A percentile compares a stretch with the other conserved stretches of the same genome.
Evolutionary conservation across 371 early-diverging fungal genomes (phyloP).

Genomic region (Parasitella parasitica): DNA sequence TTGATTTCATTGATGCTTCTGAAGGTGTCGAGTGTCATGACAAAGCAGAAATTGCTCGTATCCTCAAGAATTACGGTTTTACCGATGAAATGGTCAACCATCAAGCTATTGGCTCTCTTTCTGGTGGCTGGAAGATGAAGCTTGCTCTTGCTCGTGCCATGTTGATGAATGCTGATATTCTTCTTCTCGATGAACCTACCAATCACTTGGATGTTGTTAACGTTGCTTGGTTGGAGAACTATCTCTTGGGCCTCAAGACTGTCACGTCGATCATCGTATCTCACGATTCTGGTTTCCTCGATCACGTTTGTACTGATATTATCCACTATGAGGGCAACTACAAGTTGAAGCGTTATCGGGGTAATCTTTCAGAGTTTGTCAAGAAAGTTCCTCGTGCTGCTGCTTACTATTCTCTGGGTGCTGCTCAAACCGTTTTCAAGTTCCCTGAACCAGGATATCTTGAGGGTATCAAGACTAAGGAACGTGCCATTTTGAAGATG

Average conservation of each 20-base stretch:
- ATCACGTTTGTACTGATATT: constrained; percentile 81
- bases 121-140: constrained; percentile 93
- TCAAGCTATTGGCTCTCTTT: constrained; percentile 68
- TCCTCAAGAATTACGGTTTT: constrained; percentile 68
- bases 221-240: constrained; percentile 82
- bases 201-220: constrained; percentile 87
- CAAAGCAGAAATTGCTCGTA: constrained; percentile 54
- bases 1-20: constrained; percentile 65
- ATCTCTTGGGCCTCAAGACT: constrained; percentile 65
- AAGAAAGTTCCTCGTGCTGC: constrained; percentile 76
- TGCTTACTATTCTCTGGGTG: constrained; percentile 68
- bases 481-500: constrained; percentile 69
- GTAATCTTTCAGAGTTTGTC: constrained; percentile 84
- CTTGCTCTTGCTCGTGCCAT: constrained; percentile 82
- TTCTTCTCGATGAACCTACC: constrained; percentile 90
- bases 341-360: constrained; percentile 78
- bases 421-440: constrained; percentile 54
- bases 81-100: constrained; percentile 63
- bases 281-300: constrained; percentile 87
- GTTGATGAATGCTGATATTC: constrained; percentile 80
- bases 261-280: constrained; percentile 85
- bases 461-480: constrained; percentile 75
- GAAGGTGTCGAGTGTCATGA: constrained; percentile 54
- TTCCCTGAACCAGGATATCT: constrained; percentile 74
- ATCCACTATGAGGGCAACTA: constrained; percentile 72